Evolutionary conservation across 2,329 filamentous ascomycete species (phyloP), one percentile per base, ranked within the genome.

Genomic region (Polytolypa hystricis): DNA sequence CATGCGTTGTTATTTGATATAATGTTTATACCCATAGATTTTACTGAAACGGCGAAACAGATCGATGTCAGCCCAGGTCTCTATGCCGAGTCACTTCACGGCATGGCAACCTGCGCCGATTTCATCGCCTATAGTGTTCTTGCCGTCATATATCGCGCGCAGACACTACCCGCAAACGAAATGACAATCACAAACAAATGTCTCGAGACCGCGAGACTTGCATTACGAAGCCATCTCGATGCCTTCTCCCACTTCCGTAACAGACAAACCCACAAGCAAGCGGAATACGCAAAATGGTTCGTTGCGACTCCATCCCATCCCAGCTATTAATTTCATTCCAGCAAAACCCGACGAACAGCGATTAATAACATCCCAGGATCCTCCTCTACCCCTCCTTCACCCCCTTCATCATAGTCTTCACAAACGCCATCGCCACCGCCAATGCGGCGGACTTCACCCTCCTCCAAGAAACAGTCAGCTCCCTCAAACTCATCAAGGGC

Each of bases 401-500:
- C 26, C 65, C 65, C 0, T 69, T 67, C 39, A 65, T 67, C 4
- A 62, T 67, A 1, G 50, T 67, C 10, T 67, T 68, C 45, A 65
- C 64, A 45, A 58, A 68, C 36, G 53, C 57, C 1, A 63, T 69
- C 19, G 71, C 77, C 47, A 70, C 70, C 0, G 67, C 69, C 5
- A 55, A 65, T 18, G 54, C 58, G 12, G 52, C 54, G 6, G 76
- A 81, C 42, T 61, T 81, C 4, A 46, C 57, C 19, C 64, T 69
- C 1, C 61, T 81, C 1, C 62, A 67, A 21, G 64, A 69, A 2
- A 80, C 80, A 45, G 68, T 72, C 32, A 52, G 58, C 14, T 77
- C 72, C 2, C 64, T 80, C 2, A 62, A 69, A 40, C 64, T 66
- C 0, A 63, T 67, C 4, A 64, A 64, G 32, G 61, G 62, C 4